Conservation (phyloP, 1,284 basidiomycete genomes). For the Cutaneotrichosporon sp. region DNA sequence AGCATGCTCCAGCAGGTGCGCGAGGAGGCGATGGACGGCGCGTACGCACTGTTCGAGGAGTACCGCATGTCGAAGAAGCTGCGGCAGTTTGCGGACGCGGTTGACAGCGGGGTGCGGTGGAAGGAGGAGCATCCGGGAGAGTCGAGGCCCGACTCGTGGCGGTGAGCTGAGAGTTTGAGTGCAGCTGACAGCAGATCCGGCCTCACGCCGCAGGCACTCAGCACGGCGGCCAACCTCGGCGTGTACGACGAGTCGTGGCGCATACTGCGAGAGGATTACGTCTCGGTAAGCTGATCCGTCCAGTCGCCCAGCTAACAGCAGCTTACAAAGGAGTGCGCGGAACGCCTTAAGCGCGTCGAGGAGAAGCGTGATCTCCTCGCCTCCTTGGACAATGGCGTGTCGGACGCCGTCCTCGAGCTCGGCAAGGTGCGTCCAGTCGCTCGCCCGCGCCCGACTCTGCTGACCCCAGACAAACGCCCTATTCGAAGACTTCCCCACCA, state of each 20-base stretch:
- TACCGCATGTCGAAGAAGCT: conserved; percentile 39
- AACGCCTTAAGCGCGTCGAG: conserved; percentile 37
- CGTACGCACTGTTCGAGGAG: conserved; percentile 34
- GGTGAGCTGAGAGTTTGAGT: conserved; percentile 28
- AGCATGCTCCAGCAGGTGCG: conserved; percentile 33
- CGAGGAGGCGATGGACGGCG: conserved; percentile 37
- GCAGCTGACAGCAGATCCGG: conserved; percentile 34
- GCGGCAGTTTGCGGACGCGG: conserved; percentile 36
- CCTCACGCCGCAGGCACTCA: conserved; percentile 41
- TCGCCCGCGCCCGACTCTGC: too few species aligned
- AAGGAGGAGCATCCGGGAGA: conserved; percentile 18
- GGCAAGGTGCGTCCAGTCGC: conserved; percentile 38
- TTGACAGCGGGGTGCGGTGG: conserved; percentile 39
- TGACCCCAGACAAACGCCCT: conserved; percentile 42
- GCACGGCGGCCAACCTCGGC: conserved; percentile 41
- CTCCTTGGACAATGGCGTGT: conserved; percentile 40
- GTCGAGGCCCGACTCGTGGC: conserved; percentile 42
- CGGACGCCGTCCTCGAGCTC: conserved; percentile 46
- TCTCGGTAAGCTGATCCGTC: conserved; percentile 30
- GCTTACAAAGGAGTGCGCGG: conserved; percentile 36
- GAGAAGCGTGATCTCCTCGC: conserved; percentile 43
- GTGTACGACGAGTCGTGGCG: conserved; percentile 48
- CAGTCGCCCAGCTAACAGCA: conserved; percentile 16
- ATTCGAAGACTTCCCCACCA: conserved; percentile 43
- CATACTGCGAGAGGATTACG: conserved; percentile 44